Evolutionary conservation across 371 early-diverging fungal species (phyloP).

Genomic region (Apophysomyces ossiformis): DNA sequence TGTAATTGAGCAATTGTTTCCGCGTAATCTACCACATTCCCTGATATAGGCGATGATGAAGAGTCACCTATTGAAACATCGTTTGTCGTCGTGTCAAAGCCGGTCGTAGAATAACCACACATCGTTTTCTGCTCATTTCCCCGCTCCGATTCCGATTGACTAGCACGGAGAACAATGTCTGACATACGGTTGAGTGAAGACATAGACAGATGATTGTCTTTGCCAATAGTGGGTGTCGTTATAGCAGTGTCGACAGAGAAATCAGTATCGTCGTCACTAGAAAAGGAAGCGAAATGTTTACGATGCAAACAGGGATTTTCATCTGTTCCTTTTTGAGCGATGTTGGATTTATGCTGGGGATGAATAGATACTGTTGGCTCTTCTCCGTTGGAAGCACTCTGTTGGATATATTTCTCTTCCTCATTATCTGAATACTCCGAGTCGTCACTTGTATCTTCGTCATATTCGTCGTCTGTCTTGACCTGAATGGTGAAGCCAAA

Average conservation of each 20-base stretch:
- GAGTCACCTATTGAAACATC: not conserved
- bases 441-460: conserved; percentile 33
- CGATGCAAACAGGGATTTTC: not conserved
- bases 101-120: not conserved
- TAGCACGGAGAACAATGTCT: conserved; percentile 17
- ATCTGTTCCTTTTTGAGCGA: conserved; percentile 7
- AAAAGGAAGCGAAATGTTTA: conserved; percentile 5
- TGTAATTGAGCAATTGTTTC: not conserved
- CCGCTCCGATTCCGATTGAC: not conserved
- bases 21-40: too few species aligned
- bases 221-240: conserved; percentile 17
- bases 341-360: not conserved
- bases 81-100: not conserved
- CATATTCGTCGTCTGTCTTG: conserved; percentile 46
- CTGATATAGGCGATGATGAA: too few species aligned
- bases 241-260: conserved; percentile 38
- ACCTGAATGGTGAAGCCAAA: conserved; percentile 51
- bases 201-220: conserved; percentile 11
- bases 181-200: conserved; percentile 4
- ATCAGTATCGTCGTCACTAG: conserved; percentile 26
- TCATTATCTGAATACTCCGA: conserved; percentile 23
- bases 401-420: not conserved
- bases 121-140: not conserved
- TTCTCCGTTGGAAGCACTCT: not conserved
- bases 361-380: not conserved